Evolutionary conservation across 2,329 filamentous ascomycete genomes (phyloP).

Genomic region (Elsinoe fawcettii): DNA sequence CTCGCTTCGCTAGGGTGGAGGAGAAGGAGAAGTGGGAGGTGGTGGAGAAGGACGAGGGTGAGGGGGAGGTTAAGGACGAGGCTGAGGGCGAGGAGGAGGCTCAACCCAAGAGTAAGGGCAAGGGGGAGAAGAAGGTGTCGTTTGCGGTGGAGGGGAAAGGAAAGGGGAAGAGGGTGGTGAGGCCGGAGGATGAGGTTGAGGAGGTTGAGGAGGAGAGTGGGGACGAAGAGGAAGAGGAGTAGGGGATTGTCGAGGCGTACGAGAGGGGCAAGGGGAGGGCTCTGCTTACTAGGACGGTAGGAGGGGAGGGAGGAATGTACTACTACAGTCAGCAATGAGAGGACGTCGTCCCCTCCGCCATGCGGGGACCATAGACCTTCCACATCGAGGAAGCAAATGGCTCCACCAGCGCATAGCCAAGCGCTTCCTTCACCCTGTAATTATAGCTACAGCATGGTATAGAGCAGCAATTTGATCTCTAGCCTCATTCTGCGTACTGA

Average conservation of each 20-base stretch:
- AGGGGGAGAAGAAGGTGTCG: not conserved
- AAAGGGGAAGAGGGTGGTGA: not conserved
- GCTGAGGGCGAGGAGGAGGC: not conserved
- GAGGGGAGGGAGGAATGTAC: not conserved
- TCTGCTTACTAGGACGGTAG: not conserved
- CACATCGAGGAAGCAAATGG: not conserved
- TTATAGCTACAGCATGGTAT: not conserved
- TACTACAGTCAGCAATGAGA: not conserved
- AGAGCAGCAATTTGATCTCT: not conserved
- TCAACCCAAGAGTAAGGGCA: not conserved
- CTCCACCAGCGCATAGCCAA: not conserved
- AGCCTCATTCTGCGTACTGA: not conserved
- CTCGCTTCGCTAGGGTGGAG: not conserved
- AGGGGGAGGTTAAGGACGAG: not conserved
- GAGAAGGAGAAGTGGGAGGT: not conserved
- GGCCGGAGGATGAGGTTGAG: not conserved
- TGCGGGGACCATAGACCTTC: too few species aligned
- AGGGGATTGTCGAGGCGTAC: not conserved
- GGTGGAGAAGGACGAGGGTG: not conserved
- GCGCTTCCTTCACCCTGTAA: not conserved
- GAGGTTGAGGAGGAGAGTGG: not conserved
- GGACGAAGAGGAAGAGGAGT: not conserved
- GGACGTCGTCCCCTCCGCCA: not conserved
- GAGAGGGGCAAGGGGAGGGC: not conserved
- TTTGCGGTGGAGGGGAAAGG: not conserved